phyloP scores from a whole-genome alignment of 1,284 basidiomycete genomes.

The Xerocomus amazonicus region DNA sequence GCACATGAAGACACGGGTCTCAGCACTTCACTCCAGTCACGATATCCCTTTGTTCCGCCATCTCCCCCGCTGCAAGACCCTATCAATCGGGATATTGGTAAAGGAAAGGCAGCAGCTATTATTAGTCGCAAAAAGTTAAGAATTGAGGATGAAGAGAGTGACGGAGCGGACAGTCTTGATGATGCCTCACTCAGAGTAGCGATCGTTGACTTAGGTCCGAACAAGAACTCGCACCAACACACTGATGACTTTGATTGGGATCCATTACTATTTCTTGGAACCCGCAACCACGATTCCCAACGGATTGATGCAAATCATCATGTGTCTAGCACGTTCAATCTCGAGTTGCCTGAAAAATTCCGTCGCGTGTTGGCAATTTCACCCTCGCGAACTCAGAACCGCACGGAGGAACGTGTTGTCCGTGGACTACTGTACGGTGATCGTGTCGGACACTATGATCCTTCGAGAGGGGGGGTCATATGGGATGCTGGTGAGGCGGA shows the following conservation, averaged over 20 bases:
- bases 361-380: slow-evolving; percentile 60
- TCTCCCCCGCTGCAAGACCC: slow-evolving; percentile 53
- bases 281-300: slow-evolving; percentile 32
- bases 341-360: slow-evolving; percentile 65
- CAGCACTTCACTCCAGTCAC: slow-evolving; percentile 2
- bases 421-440: slow-evolving; percentile 58
- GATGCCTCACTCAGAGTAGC: slow-evolving; percentile 25
- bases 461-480: slow-evolving; percentile 62
- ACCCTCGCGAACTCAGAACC: slow-evolving; percentile 37
- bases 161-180: slow-evolving; percentile 28
- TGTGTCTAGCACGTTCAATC: slow-evolving; percentile 40
- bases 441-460: slow-evolving; percentile 54
- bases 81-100: slow-evolving; percentile 30
- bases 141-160: slow-evolving; percentile 33
- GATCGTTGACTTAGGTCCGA: slow-evolving; percentile 9
- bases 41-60: slow-evolving; percentile 47
- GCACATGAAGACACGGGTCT: neutral
- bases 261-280: slow-evolving; percentile 38
- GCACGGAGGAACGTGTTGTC: slow-evolving; percentile 53
- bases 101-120: slow-evolving; percentile 39
- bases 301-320: slow-evolving; percentile 28
- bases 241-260: slow-evolving; percentile 38
- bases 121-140: slow-evolving; percentile 42
- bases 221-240: slow-evolving; percentile 10
- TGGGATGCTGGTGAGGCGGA: slow-evolving; percentile 72